Conservation (phyloP, 345 rosid species). For the Aquilaria malaccensis region DNA sequence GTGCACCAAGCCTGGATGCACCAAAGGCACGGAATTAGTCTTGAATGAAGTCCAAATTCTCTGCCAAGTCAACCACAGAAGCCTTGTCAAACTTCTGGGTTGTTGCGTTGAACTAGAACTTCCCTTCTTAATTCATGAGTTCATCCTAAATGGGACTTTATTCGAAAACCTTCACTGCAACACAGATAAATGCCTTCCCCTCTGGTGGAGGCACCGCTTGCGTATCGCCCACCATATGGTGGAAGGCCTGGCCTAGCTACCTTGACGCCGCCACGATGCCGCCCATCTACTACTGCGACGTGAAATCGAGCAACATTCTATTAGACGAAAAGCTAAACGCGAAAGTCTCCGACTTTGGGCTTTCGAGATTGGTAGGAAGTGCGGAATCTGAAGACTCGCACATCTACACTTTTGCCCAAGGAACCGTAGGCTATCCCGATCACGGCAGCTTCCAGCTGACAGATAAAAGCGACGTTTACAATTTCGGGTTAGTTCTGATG, state of each 20-base stretch:
- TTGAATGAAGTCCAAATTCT: slow-evolving; percentile 59
- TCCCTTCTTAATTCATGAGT: slow-evolving; percentile 51
- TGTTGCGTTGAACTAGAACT: slow-evolving; percentile 36
- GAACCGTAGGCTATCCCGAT: slow-evolving; percentile 56
- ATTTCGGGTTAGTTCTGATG: slow-evolving; percentile 54
- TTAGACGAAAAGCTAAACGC: slow-evolving; percentile 40
- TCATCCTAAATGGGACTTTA: slow-evolving; percentile 42
- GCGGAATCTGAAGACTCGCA: slow-evolving; percentile 37
- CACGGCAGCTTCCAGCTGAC: slow-evolving; percentile 53
- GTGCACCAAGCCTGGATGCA: slow-evolving; percentile 43
- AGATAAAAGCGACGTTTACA: slow-evolving; percentile 60
- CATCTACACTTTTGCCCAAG: slow-evolving; percentile 50
- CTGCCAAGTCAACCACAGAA: slow-evolving; percentile 53
- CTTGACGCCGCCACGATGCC: slow-evolving; percentile 48
- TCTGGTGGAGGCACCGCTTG: slow-evolving; percentile 36
- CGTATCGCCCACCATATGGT: slow-evolving; percentile 40
- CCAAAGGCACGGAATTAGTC: slow-evolving; percentile 43
- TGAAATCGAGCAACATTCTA: slow-evolving; percentile 50
- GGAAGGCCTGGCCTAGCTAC: slow-evolving; percentile 36
- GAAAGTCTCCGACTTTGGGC: slow-evolving; percentile 54
- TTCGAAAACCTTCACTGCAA: slow-evolving; percentile 35
- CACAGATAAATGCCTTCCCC: slow-evolving; percentile 14
- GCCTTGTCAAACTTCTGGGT: slow-evolving; percentile 24
- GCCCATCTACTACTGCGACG: slow-evolving; percentile 54
- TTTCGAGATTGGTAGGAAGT: slow-evolving; percentile 34